Base-by-base conservation (phyloP, 768 basidiomycete genomes). In the Tricholoma sp. region DNA sequence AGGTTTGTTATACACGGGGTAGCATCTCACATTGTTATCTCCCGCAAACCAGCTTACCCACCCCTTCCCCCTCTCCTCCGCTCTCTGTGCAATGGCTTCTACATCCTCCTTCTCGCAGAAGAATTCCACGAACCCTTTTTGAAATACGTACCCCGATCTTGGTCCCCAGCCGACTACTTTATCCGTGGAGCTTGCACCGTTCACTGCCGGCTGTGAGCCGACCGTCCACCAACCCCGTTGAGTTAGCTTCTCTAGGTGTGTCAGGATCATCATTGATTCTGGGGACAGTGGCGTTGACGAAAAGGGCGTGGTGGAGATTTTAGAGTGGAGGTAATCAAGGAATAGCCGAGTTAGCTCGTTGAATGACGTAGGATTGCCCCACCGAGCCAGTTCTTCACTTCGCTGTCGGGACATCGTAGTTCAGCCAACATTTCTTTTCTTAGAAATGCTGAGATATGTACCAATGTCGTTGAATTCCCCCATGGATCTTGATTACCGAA, bases 81-180 rank as follows among this genome's bases (percentile, higher is more conserved):
- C 77, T 64, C 75, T 81, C 61, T 73, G 68, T 70, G 85, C 82
- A n/a, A 94, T 78, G 53, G 64, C 65, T 31, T 80, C 76, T 13
- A 91, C 76, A 52, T 86, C 82, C 32, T 72, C 68, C 61, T 72
- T 64, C 57, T 84, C 84, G 50, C 80, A 93, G 68, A 98, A 98
- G 70, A 98, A 98, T 73, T 99, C 97, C 8, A 98, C 93, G 66
- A 98, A 99, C 12, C 88, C 84, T 73, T 99, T 99, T 73, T 99
- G 97, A 72, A 91, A 99, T 8, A 99, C 91, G 71, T 94, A 96
- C 6, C 97, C 97, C 6, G 85, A 85, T 54, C 78, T 76, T 11
- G 97, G 97, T 2, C 97, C 97, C 89, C 96, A 99, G 4, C 97
- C 97, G 57, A 96, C 83, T 0, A 89, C 73, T 18, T 80, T 75